phyloP scores from a whole-genome alignment of 768 basidiomycete genomes.

The Pleurotus djamor region DNA sequence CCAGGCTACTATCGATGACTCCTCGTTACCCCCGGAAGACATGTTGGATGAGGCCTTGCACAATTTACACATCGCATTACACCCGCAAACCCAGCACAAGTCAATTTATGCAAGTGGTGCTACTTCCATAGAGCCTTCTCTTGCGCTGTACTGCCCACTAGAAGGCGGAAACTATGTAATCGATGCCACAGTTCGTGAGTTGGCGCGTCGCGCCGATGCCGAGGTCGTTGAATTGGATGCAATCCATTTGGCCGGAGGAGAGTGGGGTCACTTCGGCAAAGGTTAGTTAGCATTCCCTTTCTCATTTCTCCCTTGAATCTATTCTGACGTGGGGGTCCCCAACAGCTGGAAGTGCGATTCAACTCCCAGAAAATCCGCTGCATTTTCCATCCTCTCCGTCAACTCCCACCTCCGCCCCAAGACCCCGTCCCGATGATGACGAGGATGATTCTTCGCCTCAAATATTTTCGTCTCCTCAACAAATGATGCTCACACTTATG shows the following conservation, averaged over 20 bases:
- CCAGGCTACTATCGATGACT: conserved; percentile 23
- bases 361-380: conserved; percentile 72
- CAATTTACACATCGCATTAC: conserved; percentile 73
- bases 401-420: conserved; percentile 13
- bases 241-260: conserved; percentile 83
- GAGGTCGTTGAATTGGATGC: conserved; percentile 87
- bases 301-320: background rate
- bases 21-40: conserved; percentile 64
- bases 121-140: conserved; percentile 67
- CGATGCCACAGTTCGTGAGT: conserved; percentile 73
- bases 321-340: background rate
- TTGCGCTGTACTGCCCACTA: conserved; percentile 87
- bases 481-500: conserved; percentile 41
- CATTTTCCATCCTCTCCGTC: conserved; percentile 50
- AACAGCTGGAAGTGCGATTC: conserved; percentile 66
- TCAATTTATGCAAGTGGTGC: conserved; percentile 55
- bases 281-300: conserved; percentile 34
- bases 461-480: conserved; percentile 28
- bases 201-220: conserved; percentile 69
- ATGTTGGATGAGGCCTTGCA: conserved; percentile 75
- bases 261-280: conserved; percentile 83
- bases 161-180: conserved; percentile 82
- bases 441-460: conserved; percentile 28
- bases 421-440: conserved; percentile 36
- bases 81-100: conserved; percentile 79